Evolutionary conservation across 805 yeast species (phyloP).

Genomic region (Metschnikowia koreensis): DNA sequence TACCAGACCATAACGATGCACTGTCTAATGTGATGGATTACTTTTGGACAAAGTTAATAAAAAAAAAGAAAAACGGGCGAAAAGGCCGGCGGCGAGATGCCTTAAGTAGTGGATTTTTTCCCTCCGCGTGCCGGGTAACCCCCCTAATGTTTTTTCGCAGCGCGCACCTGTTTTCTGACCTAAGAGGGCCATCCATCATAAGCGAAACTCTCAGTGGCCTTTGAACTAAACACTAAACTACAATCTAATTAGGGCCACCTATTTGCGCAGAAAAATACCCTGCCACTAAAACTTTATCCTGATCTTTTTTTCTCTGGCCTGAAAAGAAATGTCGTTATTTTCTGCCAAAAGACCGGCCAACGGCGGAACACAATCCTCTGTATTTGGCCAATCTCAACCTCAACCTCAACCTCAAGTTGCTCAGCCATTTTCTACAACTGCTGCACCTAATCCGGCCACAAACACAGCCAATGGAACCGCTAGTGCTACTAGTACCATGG

Average conservation of each 20-base stretch:
- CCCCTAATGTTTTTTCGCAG: not conserved
- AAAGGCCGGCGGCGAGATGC: not conserved
- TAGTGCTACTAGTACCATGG: not conserved
- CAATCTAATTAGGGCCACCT: not conserved
- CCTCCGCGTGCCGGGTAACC: constrained; percentile 18
- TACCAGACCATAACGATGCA: constrained; percentile 42
- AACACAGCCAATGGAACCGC: not conserved
- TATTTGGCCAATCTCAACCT: constrained; percentile 11
- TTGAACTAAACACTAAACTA: not conserved
- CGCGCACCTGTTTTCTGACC: not conserved
- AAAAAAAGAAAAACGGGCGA: constrained; percentile 11
- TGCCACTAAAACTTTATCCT: not conserved
- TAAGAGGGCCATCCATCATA: not conserved
- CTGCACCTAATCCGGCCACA: constrained; percentile 2
- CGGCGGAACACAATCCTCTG: not conserved
- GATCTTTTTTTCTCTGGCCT: not conserved
- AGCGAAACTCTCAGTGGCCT: not conserved
- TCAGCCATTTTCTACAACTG: constrained; percentile 13
- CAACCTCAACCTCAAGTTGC: constrained; percentile 1
- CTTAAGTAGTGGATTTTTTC: constrained; percentile 7
- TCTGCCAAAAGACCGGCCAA: not conserved
- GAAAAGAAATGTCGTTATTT: not conserved
- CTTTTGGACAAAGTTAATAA: constrained; percentile 63
- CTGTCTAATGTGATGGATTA: constrained; percentile 69
- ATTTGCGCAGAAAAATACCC: not conserved